Conservation (phyloP, 108 stramenopile species). For the Skeletonema grethae region DNA sequence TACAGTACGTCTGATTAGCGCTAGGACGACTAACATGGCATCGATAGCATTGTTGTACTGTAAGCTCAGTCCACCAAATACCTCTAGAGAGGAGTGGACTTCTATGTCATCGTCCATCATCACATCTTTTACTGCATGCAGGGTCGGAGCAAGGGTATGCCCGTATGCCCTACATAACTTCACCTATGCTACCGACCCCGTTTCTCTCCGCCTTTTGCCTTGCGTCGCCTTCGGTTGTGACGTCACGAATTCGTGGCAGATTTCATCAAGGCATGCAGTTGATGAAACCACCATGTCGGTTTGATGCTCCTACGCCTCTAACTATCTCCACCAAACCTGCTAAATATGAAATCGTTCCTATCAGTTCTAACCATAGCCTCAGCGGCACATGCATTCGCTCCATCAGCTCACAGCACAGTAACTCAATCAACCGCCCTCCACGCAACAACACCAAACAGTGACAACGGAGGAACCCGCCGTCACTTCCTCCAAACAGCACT, state of each 20-base stretch:
- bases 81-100: too few species aligned
- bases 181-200: too few species aligned
- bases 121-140: too few species aligned
- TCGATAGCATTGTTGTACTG: too few species aligned
- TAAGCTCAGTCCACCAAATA: too few species aligned
- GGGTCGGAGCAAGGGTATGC: too few species aligned
- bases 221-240: not conserved
- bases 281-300: not conserved
- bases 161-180: too few species aligned
- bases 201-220: too few species aligned
- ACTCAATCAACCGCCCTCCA: not conserved
- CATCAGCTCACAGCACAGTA: not conserved
- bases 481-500: constrained; percentile 1
- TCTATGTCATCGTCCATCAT: too few species aligned
- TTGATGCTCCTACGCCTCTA: not conserved
- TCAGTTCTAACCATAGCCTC: not conserved
- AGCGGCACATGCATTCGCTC: constrained; percentile 1
- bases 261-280: not conserved
- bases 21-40: too few species aligned
- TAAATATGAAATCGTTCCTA: constrained; percentile 6
- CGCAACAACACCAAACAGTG: not conserved
- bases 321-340: not conserved
- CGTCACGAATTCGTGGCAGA: constrained; percentile 1
- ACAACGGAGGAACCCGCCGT: not conserved
- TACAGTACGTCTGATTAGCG: too few species aligned